Percentiles rank a stretch among this genome's conserved stretches.
Evolutionary conservation across 345 rosid genomes (phyloP).

Genomic region (Streptanthus diversifolius): DNA sequence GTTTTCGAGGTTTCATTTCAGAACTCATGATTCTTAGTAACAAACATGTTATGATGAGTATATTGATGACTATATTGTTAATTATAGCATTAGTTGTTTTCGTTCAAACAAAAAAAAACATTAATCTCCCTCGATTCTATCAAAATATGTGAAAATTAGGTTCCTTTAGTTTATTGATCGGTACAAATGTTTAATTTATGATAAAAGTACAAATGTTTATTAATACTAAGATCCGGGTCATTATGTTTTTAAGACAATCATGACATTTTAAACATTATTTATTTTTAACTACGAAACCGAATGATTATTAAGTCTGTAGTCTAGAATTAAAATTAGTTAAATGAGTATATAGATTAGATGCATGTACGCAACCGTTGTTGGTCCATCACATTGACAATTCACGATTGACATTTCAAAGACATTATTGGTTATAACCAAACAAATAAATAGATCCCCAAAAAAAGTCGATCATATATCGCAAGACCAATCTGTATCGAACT

Average conservation of each 20-base stretch:
- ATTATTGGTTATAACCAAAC: slow-evolving; percentile 20
- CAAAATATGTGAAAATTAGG: not conserved
- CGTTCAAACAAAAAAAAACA: too few species aligned
- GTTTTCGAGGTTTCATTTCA: slow-evolving; percentile 17
- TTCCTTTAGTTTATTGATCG: not conserved
- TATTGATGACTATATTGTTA: not conserved
- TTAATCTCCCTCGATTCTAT: not conserved
- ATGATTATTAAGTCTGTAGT: not conserved
- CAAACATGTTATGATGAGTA: slow-evolving; percentile 28
- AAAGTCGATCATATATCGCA: not conserved
- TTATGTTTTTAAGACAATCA: not conserved
- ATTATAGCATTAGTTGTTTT: not conserved
- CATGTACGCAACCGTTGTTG: slow-evolving; percentile 3
- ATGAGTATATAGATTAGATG: not conserved
- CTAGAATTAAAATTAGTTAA: not conserved
- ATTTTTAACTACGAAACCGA: not conserved
- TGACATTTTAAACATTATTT: not conserved
- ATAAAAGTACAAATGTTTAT: not conserved
- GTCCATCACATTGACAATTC: slow-evolving; percentile 33
- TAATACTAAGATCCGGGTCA: not conserved
- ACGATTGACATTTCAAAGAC: slow-evolving; percentile 24
- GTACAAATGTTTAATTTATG: not conserved
- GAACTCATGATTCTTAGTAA: slow-evolving; percentile 22
- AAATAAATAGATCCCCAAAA: not conserved
- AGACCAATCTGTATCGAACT: slow-evolving; percentile 23